Evolutionary conservation across 345 rosid species (phyloP).

Genomic region (Camelina neglecta): DNA sequence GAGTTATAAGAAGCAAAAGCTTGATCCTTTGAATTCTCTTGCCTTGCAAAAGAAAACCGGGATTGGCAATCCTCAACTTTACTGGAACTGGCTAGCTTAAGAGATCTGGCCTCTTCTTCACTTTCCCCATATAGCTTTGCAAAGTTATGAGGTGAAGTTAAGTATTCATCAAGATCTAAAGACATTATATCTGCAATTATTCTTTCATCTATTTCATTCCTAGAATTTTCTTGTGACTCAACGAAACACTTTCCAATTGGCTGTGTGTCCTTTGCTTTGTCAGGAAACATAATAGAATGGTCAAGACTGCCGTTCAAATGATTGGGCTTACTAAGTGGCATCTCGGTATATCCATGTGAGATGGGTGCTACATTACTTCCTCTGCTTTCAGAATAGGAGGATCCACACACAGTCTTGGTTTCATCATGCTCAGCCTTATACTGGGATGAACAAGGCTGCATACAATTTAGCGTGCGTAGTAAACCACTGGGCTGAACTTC

Average conservation of each 20-base stretch:
- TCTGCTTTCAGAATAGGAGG: conserved; percentile 49
- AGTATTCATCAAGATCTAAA: conserved; percentile 74
- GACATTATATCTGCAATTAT: conserved; percentile 79
- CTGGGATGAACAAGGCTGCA: conserved; percentile 57
- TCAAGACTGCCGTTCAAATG: conserved; percentile 47
- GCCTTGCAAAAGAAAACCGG: conserved; percentile 93
- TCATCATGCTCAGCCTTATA: conserved; percentile 39
- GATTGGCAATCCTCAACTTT: conserved; percentile 71
- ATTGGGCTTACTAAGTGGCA: conserved; percentile 44
- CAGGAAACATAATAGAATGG: conserved; percentile 46
- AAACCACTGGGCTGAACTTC: conserved; percentile 58
- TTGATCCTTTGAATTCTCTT: conserved; percentile 60
- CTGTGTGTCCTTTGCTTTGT: conserved; percentile 45
- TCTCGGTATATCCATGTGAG: conserved; percentile 56
- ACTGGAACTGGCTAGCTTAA: conserved; percentile 53
- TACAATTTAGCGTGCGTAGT: conserved; percentile 48
- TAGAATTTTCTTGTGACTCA: conserved; percentile 26
- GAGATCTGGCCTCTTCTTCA: conserved; percentile 59
- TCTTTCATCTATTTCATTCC: conserved; percentile 68
- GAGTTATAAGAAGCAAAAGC: conserved; percentile 48
- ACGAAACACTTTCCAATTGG: conserved; percentile 31
- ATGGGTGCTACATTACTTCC: conserved; percentile 37
- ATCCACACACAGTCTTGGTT: conserved; percentile 48
- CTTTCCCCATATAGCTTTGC: conserved; percentile 57
- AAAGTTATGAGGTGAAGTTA: conserved; percentile 73